Evolutionary conservation across 2,329 filamentous ascomycete species (phyloP), one percentile per base, ranked within the genome.

Genomic region (Westerdykella sp.): DNA sequence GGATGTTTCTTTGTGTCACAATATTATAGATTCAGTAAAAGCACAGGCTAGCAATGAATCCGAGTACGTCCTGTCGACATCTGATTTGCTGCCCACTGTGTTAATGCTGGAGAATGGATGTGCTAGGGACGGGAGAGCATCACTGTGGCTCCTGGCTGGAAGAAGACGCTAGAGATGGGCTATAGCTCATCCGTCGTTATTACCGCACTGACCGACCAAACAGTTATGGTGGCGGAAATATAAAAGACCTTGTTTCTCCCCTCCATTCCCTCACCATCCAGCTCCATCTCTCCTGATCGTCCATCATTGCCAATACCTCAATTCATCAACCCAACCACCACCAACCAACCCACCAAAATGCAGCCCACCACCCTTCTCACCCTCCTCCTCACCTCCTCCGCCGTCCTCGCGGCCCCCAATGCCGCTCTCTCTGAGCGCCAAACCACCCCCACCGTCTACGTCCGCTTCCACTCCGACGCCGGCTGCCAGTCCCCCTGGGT

Each of bases 401-500:
- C 45, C n/a, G 30, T 36, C 14, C 30, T 10, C 11, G 45, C 45
- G 12, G 37, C 41, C 13, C 42, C 31, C 34, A 28, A 31, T 6
- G 18, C 21, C 16, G 16, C 31, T 13, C 15, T 16, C 3, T 15
- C 31, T n/a, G 38, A 37, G 6, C 38, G 32, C 13, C 23, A 34
- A 18, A 25, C 39, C 30, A 25, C 39, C 30, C 25, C 25, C 16
- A 41, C 36, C 10, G 39, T 34, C n/a, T 41, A 41, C 31, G 39
- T 44, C 16, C 45, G 34, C 10, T 47, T 45, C 39, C 41, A 36
- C 31, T 38, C 25, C 12, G 42, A 23, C n/a, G n/a, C 12, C 15
- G 42, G 28, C 16, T 47, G 42, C 39, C 34, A 45, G 30, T 34
- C 41, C 15, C 39, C 37, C 13, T 45, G 42, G 42, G 38, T 42